Base-by-base conservation (phyloP, 129 eudicot genomes). In the carrot (Daucus carota) region DNA sequence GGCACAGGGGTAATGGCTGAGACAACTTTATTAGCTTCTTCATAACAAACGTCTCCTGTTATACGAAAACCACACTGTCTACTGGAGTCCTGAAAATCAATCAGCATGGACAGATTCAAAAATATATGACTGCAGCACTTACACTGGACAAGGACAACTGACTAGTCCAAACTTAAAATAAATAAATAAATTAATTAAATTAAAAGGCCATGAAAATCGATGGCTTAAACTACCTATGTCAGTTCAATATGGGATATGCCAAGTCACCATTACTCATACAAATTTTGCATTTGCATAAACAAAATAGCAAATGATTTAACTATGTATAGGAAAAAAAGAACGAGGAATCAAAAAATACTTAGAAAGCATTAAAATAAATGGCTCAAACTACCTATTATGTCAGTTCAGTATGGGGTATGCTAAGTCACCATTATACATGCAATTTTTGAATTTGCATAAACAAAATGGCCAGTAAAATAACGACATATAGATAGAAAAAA, bases 1-100 rank as follows among this genome's bases (percentile, higher is more conserved):
- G 95, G 95, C 42, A 89, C 91, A 60, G 91, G 95, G 22, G 89
- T 89, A 63, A 89, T 81, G 66, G 80, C 79, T 20, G 90, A 88
- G 26, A 85, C 90, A 54, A 79, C 84, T 74, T 73, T 42, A 6
- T 81, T 76, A 6, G 90, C 90, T 70, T 88, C 93, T 75, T 86
- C 88, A 43, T 76, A 88, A 75, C 87, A 88, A 79, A 88, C 86
- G 66, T 88, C 93, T 65, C 92, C 92, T 70, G 67, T 74, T 60
- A 88, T 74, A 38, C 24, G 79, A 45, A 42, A 77, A 65, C 80
- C 80, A 44, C 46, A 65, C 15, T 62, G 44, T 50, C 82, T 68
- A 63, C 72, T 77, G 46, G 65, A 66, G 26, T 83, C 89, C 89
- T 88, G 84, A 74, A 73, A 50, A 73, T 60, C 14, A 77, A 73